Percentiles rank a stretch among this genome's conserved stretches.
Evolutionary conservation across 208 protist species (phyloP).

Genomic region (Vickermania spadyakhi): DNA sequence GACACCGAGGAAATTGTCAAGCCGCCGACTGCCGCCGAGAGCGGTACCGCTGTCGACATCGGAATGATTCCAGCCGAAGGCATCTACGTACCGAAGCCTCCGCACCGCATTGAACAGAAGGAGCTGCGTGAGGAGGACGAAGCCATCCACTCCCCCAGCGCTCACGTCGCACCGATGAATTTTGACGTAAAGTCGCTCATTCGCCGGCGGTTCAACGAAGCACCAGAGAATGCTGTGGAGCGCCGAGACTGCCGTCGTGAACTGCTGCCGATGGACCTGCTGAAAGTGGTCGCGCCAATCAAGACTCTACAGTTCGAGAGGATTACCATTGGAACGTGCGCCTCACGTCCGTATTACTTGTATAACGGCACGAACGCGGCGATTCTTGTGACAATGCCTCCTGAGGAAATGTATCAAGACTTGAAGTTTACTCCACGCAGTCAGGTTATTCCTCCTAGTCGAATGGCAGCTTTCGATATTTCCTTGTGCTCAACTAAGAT

Average conservation of each 20-base stretch:
- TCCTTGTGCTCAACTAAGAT: conserved; percentile 45
- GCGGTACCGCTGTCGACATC: conserved; percentile 43
- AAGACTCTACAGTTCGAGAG: conserved; percentile 85
- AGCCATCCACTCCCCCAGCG: conserved; percentile 11
- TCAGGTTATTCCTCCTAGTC: conserved; percentile 87
- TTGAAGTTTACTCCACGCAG: conserved; percentile 45
- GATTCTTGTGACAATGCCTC: conserved; percentile 69
- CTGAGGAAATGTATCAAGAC: conserved; percentile 38
- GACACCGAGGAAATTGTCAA: conserved; percentile 1
- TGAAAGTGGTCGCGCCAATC: conserved; percentile 62
- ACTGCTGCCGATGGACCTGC: conserved; percentile 81
- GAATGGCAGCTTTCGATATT: conserved; percentile 90
- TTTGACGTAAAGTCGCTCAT: conserved; percentile 80
- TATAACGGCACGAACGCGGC: conserved; percentile 78
- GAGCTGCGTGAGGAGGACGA: conserved; percentile 16
- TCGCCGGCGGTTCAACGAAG: conserved; percentile 68
- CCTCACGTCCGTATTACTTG: conserved; percentile 81
- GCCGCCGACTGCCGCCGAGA: background rate
- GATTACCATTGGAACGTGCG: conserved; percentile 78
- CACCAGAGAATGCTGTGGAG: conserved; percentile 73
- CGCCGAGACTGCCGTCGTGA: conserved; percentile 85
- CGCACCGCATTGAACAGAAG: conserved; percentile 6
- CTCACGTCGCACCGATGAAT: conserved; percentile 35
- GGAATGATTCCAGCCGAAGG: conserved; percentile 81
- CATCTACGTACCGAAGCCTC: conserved; percentile 47